Base-by-base conservation (phyloP, 306 rosid genomes). In the Pterocarpus macrocarpus region DNA sequence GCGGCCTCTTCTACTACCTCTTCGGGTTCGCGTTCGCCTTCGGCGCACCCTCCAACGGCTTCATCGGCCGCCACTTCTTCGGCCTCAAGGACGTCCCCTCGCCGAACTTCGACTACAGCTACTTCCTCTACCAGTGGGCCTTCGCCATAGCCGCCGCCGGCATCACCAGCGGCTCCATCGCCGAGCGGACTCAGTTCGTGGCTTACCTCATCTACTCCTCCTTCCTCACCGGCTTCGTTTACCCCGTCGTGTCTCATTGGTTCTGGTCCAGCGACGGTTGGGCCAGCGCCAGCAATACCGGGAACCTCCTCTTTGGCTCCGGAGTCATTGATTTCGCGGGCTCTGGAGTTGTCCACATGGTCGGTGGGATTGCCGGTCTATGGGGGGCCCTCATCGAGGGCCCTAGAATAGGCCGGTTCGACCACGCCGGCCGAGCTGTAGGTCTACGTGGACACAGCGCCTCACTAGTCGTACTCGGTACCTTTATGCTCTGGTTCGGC, bases 71-170 rank as follows among this genome's bases (percentile, higher is more conserved):
- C 8, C 99, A 95, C 33, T 86, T 86, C 87, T 95, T 95, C 49
- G 93, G 90, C 35, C 95, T 95, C 71, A 83, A 30, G 0, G 82
- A 88, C 1, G n/a, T 95, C 8, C 97, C 95, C 0, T 2, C 83
- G 0, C 0, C 0, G 0, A 0, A 14, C 13, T 69, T 83, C 2
- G 99, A 95, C 53, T 93, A 89, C 86, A 81, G 88, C 28, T 0
- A 75, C 7, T 95, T 95, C 58, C 94, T 95, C n/a, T 95, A 92
- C 76, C 99, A 95, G 52, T 95, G 97, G 97, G 97, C 99, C 2
- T 95, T 95, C 41, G 97, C 99, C 38, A 95, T 95, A 80, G 97
- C 97, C 70, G 99, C 97, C 52, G 99, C 97, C 12, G 97, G 97
- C 0, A 92, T 95, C 79, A 92, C 99, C 79, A 86, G 91, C 63